Evolutionary conservation across 495 filamentous ascomycete genomes (phyloP), one percentile per base, ranked within the genome.

Genomic region (Penicillium goetzii): DNA sequence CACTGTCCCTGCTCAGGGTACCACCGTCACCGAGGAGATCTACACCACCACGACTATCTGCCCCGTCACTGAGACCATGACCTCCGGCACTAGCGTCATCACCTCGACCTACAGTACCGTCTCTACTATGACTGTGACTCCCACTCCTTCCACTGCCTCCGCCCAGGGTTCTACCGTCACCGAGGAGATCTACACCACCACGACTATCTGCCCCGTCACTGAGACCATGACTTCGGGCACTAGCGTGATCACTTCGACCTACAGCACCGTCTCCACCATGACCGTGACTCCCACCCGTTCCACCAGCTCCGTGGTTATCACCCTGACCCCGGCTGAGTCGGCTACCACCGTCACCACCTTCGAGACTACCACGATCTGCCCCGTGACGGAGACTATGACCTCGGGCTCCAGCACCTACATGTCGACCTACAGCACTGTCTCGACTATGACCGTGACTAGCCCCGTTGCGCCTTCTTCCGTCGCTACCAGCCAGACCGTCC

Each of bases 151-250:
- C 17, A 19, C n/a, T 15, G 43, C 49, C 23, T 28, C 23, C 23
- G 28, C 51, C 4, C 51, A 54, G 51, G 51, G 51, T 3, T 25
- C 34, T n/a, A 56, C 54, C 21, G 23, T 28, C 17, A 57, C 55
- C 38, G 38, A 40, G 19, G 38, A 25, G 23, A 21, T 32, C 36
- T 41, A 57, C 38, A 43, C 34, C 2, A 57, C 55, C 15, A 57
- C 55, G 8, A 57, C 55, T 17, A 43, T 57, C 34, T 57, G 55
- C 55, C 55, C 55, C 17, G 55, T 57, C 23, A 57, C 55, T 19
- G 34, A 5, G 0, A 57, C 38, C 8, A 41, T 43, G 34, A 57
- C 55, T 23, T 57, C 55, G 4, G 55, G 55, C 14, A 15, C 55
- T 11, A 40, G 38, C 21, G 7, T 11, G 3, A 8, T 30, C 25